Evolutionary conservation across 2,329 filamentous ascomycete genomes (phyloP), one percentile per base, ranked within the genome.

Genomic region (Monosporascus sp.): DNA sequence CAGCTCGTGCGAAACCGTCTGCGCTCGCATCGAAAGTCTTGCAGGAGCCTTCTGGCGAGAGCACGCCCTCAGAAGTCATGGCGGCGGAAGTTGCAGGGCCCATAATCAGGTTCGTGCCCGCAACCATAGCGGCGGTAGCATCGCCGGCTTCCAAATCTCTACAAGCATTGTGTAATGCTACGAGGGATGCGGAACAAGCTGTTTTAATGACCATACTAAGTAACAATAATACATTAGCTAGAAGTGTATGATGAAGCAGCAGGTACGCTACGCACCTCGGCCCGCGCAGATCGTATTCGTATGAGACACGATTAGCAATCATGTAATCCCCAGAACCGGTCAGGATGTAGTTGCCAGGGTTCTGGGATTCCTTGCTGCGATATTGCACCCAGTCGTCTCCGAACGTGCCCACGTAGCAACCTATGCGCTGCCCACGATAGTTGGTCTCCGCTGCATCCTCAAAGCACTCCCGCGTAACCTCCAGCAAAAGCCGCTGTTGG

Each of bases 1-100:
- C 77, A 3, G 72, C 76, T 22, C 75, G 65, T 0, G 66, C 72
- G 54, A 77, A 79, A 2, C 77, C 77, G 50, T 74, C 67, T 4
- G 72, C 75, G 2, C 61, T 58, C 14, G 64, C 57, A 52, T 75
- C 73, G 43, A 71, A 74, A 14, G 60, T 63, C 44, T 65, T 57
- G 51, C 59, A 65, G 8, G 56, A 60, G 1, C 59, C 58, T 24
- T 58, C 60, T n/a, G 60, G 57, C 24, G 61, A 62, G 3, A 66
- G 52, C 8, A 66, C 55, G 5, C 61, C 62, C 20, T 60, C 57
- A 3, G 54, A 55, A 17, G 58, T 49, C 58, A 64, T 54, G 51
- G 52, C 43, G 6, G 60, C 57, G 5, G 55, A 54, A 14, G 59
- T 54, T 7, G 65, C 58, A 2, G 65, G 67, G 15, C 54, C 51